Evolutionary conservation across 768 basidiomycete species (phyloP).

Genomic region (Agaricus blazei): DNA sequence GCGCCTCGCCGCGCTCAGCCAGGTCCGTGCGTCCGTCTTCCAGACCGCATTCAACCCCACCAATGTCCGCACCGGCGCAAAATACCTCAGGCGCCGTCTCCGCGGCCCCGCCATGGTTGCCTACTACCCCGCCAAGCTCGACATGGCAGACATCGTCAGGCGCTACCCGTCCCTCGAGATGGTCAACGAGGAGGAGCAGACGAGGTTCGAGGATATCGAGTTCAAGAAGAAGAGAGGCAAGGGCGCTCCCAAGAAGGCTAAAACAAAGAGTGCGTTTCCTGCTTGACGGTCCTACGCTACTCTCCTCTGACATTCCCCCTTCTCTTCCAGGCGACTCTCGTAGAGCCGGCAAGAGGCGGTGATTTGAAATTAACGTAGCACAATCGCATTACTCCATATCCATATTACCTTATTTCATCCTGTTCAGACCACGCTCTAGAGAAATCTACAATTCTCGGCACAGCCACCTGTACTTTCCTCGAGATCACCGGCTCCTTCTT

Average conservation of each 20-base stretch:
- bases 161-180: slow-evolving; percentile 55
- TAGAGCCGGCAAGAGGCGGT: slow-evolving; percentile 7
- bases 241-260: slow-evolving; percentile 79
- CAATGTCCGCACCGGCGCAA: slow-evolving; percentile 79
- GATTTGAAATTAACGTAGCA: background rate
- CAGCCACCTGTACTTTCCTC: too few relatives aligned
- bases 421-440: too few relatives aligned
- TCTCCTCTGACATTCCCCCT: background rate
- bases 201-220: slow-evolving; percentile 64
- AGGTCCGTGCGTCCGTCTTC: slow-evolving; percentile 71
- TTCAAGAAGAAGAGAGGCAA: slow-evolving; percentile 72
- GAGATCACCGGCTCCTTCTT: too few relatives aligned
- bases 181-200: slow-evolving; percentile 61
- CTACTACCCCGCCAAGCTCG: slow-evolving; percentile 71
- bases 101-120: slow-evolving; percentile 81
- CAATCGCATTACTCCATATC: background rate
- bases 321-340: slow-evolving; percentile 1
- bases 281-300: background rate
- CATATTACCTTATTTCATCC: too few relatives aligned
- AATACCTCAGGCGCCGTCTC: slow-evolving; percentile 80
- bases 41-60: slow-evolving; percentile 87
- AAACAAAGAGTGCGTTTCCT: slow-evolving; percentile 45
- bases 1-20: slow-evolving; percentile 55
- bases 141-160: slow-evolving; percentile 46
- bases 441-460: too few relatives aligned